Base-by-base conservation (phyloP, 2,329 filamentous ascomycete genomes). In the Aaosphaeria arxii region DNA sequence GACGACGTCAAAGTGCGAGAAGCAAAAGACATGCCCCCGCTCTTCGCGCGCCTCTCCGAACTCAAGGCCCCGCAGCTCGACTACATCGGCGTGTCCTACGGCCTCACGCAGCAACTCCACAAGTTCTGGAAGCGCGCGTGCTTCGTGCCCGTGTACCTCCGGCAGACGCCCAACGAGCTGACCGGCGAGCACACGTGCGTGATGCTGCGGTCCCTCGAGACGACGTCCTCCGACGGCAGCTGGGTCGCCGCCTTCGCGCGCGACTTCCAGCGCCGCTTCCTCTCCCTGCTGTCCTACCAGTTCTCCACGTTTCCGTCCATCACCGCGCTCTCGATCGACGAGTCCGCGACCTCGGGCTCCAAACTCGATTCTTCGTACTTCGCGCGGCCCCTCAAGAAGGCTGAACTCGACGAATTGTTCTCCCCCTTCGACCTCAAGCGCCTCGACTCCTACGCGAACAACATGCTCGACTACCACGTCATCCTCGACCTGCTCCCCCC, bases 181-280 rank as follows among this genome's bases (percentile, higher is more conserved):
- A 99, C 95, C 0, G 94, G 94, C 47, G 94, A 99, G 72, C 94
- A 99, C 69, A 96, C 94, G 0, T 96, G 91, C 66, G 92, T 99
- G 30, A 99, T 99, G 95, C 80, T 99, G 43, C 84, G 90, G 48
- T 88, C 91, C 1, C 78, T 99, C 3, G 70, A 77, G 44, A 71
- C 72, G 1, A 74, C 75, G 29, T 67, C 72, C 30, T 64, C 64
- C 1, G 70, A 84, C 39, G 90, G 96, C 57, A 84, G 82, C 61
- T 97, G 94, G 94, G 84, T 97, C 0, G 89, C 89, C 11, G 90
- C 91, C 2, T 99, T 95, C 64, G 82, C 92, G 4, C 83, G 87
- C 52, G 94, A 99, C 70, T 99, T 97, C 80, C 91, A 97, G 64
- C 86, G 84, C 54, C 86, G 95, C n/a, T 97, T 97, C 77, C 77